These are phyloP conservation scores for Annulohypoxylon bovei DNA, from an alignment of 495 filamentous ascomycete species.

Conservation along the genomic window DNA sequence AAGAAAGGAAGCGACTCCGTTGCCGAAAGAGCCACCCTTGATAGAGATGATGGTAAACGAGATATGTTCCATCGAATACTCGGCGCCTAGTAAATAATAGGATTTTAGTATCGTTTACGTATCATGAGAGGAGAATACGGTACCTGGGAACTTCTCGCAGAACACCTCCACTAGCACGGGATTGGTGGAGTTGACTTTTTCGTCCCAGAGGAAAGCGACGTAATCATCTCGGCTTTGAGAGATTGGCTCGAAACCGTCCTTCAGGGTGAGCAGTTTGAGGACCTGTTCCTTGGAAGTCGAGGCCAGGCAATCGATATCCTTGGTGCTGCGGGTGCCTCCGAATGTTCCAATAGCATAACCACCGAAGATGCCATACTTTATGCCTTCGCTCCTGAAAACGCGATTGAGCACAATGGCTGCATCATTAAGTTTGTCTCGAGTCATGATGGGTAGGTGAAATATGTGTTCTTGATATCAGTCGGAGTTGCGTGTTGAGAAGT, in stretches of 20 bases:
- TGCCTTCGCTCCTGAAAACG: background rate
- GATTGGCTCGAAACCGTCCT: background rate
- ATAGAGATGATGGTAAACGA: background rate
- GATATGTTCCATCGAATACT: background rate
- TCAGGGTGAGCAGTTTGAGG: constrained; percentile 6
- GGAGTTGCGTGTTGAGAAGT: background rate
- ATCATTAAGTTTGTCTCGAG: constrained; percentile 24
- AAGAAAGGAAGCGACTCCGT: constrained; percentile 32
- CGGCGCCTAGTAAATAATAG: background rate
- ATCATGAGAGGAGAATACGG: background rate
- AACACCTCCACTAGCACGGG: constrained; percentile 7
- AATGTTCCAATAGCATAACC: constrained; percentile 23
- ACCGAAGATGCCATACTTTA: constrained; percentile 37
- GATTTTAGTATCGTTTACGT: background rate
- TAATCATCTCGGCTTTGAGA: background rate
- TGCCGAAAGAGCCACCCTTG: constrained; percentile 23
- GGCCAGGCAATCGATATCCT: constrained; percentile 36
- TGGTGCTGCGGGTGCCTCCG: constrained; percentile 26
- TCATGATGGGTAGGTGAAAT: background rate
- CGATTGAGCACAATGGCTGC: constrained; percentile 30
- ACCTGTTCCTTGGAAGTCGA: constrained; percentile 20
- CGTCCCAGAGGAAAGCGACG: constrained; percentile 3
- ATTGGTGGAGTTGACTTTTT: background rate
- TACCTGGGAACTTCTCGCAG: constrained; percentile 11
- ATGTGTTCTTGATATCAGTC: background rate